Base-by-base conservation (phyloP, 345 rosid genomes). In the Isatis tinctoria region DNA sequence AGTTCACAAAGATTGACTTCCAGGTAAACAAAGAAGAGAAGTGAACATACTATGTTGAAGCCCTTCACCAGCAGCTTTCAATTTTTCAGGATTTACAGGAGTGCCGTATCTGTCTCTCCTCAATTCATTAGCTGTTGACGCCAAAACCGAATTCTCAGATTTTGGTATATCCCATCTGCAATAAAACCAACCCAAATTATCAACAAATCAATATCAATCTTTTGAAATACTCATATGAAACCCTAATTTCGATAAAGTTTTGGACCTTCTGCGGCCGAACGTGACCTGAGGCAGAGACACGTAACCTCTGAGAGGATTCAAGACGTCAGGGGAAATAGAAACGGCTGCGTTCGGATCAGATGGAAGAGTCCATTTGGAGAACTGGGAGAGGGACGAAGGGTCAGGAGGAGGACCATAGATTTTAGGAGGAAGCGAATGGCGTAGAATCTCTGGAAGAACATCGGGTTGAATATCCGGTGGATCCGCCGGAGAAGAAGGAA, bases 1-100 rank as follows among this genome's bases (percentile, higher is more conserved):
- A 35, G 7, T 26, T 45, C 58, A 51, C n/a, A n/a, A n/a, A n/a
- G n/a, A n/a, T n/a, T n/a, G n/a, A n/a, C 35, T 48, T 49, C 22
- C 6, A 69, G 41, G 8, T n/a, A 62, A 62, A 26, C 26, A 47
- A 35, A 16, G 35, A 64, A 30, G 28, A 20, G 28, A 60, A 60
- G 13, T 33, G 53, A 54, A 58, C 89, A 51, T 73, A 91, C 97
- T 59, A 5, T 86, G 80, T 48, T 86, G 74, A 60, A 94, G 86
- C 14, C 97, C 98, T 78, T 87, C 89, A 70, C 92, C 89, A n/a
- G 94, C 96, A 70, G 93, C 96, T 83, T 88, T 90, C 83, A 90
- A 67, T 73, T 86, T 86, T 49, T 90, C 93, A 53, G 93, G 90
- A 81, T 82, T 85, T 1, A 86, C 60, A 44, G 78, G 83, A 59